These are phyloP conservation scores for Sclerotinia borealis DNA, from an alignment of 2,329 filamentous ascomycete species.

Conservation along the genomic window DNA sequence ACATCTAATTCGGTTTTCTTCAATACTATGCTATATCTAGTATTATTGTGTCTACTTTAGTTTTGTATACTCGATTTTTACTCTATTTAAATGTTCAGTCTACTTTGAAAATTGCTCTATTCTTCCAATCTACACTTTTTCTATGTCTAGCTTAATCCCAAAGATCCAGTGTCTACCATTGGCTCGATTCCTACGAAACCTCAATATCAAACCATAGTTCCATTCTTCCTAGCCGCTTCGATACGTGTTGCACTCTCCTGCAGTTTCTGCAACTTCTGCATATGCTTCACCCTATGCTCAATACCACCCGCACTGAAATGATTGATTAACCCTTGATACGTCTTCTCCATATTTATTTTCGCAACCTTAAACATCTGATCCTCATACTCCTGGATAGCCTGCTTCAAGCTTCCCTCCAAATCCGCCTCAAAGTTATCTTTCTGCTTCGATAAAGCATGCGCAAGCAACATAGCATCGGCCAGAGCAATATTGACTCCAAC, in stretches of 20 bases:
- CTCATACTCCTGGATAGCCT: slow-evolving; percentile 22
- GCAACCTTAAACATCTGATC: slow-evolving; percentile 21
- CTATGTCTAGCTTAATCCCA: background rate
- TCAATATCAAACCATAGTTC: background rate
- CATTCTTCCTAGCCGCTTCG: background rate
- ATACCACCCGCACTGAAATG: slow-evolving; percentile 22
- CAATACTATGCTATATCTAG: background rate
- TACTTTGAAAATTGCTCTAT: background rate
- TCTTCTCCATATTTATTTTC: slow-evolving; percentile 20
- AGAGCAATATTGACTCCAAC: slow-evolving; percentile 45
- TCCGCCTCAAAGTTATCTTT: slow-evolving; percentile 13
- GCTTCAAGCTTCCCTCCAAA: slow-evolving; percentile 5
- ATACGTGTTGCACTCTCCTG: background rate
- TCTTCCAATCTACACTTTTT: too few species aligned
- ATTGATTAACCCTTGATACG: slow-evolving; percentile 14
- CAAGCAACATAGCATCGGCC: slow-evolving; percentile 40
- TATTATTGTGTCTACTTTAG: background rate
- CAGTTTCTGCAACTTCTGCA: too few species aligned
- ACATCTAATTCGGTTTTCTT: background rate
- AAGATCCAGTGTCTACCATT: background rate
- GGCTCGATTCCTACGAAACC: background rate
- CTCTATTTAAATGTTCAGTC: background rate
- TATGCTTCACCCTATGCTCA: background rate
- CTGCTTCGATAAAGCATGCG: slow-evolving; percentile 28
- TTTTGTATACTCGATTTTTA: background rate